Conservation (phyloP, 805 yeast genomes). For the Ogataea ganodermae region DNA sequence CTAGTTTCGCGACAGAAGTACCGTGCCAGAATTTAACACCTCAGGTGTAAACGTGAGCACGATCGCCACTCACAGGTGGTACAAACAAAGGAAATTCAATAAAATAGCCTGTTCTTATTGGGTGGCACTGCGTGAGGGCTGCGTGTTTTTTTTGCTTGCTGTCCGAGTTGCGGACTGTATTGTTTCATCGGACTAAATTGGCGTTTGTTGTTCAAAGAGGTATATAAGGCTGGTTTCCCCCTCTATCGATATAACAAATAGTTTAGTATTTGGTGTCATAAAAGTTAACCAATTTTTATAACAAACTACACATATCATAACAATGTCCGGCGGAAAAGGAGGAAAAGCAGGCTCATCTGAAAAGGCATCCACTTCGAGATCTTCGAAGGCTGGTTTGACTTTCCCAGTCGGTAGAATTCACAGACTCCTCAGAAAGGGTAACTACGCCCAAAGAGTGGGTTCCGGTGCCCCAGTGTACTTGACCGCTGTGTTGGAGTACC, state of each 20-base stretch:
- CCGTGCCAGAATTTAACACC: constrained; percentile 26
- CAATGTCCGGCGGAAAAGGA: constrained; percentile 73
- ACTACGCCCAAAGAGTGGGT: constrained; percentile 98
- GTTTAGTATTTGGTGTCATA: background rate
- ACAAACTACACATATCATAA: constrained; percentile 5
- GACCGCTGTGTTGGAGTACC: constrained; percentile 94
- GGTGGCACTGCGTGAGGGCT: background rate
- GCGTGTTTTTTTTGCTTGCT: constrained; percentile 3
- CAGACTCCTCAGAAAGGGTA: constrained; percentile 93
- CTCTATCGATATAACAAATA: background rate
- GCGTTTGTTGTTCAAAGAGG: background rate
- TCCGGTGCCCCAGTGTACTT: constrained; percentile 99
- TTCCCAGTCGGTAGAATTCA: constrained; percentile 99
- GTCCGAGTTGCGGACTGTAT: background rate
- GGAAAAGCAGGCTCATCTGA: constrained; percentile 94
- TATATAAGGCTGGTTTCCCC: constrained; percentile 11
- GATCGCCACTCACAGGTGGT: constrained; percentile 1
- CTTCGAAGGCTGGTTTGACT: constrained; percentile 97
- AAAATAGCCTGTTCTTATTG: background rate
- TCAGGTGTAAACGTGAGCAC: constrained; percentile 21
- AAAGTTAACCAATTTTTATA: background rate
- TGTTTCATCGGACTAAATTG: background rate
- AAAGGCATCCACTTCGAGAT: constrained; percentile 96
- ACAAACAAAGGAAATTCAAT: background rate
- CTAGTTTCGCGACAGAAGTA: constrained; percentile 23